These are phyloP conservation scores for Serendipita sp. DNA, from an alignment of 768 basidiomycete genomes.

Conservation along the genomic window DNA sequence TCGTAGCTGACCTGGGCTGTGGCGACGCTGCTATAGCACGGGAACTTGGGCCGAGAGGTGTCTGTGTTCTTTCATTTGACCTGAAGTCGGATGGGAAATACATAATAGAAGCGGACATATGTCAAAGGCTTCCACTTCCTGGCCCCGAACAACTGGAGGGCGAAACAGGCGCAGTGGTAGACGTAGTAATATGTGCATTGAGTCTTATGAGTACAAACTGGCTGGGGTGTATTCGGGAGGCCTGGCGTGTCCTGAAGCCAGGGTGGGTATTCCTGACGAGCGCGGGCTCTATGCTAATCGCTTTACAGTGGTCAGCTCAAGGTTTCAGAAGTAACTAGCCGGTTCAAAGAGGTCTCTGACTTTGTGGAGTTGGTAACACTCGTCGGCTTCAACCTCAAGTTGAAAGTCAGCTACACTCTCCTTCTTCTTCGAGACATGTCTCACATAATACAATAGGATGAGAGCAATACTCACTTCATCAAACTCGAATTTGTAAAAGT, in stretches of 20 bases:
- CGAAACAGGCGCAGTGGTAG: slow-evolving; percentile 62
- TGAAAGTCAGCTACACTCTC: slow-evolving; percentile 33
- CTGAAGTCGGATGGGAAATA: slow-evolving; percentile 55
- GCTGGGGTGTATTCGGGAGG: slow-evolving; percentile 78
- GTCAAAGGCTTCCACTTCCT: slow-evolving; percentile 63
- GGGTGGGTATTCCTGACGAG: slow-evolving; percentile 34
- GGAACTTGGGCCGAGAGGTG: slow-evolving; percentile 48
- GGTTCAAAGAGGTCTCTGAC: slow-evolving; percentile 50
- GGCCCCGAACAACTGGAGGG: slow-evolving; percentile 38
- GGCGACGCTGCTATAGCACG: slow-evolving; percentile 83
- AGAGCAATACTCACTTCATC: slow-evolving; percentile 69
- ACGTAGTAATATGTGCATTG: slow-evolving; percentile 83
- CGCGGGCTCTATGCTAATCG: neutral
- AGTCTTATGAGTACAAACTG: slow-evolving; percentile 97
- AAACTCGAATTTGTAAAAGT: slow-evolving; percentile 66
- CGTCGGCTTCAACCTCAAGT: slow-evolving; percentile 56
- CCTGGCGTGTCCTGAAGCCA: slow-evolving; percentile 71
- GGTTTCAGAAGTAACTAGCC: slow-evolving; percentile 79
- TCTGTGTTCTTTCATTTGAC: slow-evolving; percentile 63
- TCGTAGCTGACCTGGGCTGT: slow-evolving; percentile 88
- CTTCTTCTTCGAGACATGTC: neutral
- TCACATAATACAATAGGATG: slow-evolving; percentile 35
- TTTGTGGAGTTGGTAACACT: slow-evolving; percentile 47
- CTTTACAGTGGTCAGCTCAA: slow-evolving; percentile 55
- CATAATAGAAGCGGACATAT: slow-evolving; percentile 84